Evolutionary conservation across 768 basidiomycete genomes (phyloP).

Genomic region (Phaffia tasmanica): DNA sequence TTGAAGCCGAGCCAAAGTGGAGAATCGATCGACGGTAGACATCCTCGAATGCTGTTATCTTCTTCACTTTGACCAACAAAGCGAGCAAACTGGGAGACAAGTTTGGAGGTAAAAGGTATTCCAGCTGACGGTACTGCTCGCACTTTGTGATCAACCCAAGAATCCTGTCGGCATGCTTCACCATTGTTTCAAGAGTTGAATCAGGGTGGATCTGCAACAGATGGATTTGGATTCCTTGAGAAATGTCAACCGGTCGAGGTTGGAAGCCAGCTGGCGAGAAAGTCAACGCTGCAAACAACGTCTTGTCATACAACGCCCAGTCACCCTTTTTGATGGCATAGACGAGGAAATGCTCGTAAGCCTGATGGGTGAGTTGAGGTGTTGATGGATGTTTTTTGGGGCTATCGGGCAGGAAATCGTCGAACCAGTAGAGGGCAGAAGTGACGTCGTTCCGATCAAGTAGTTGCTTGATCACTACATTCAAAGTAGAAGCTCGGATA

Average conservation of each 20-base stretch:
- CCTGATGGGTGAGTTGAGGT: conserved; percentile 13
- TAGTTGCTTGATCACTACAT: conserved; percentile 40
- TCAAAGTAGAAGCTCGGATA: conserved; percentile 24
- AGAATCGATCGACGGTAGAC: conserved; percentile 16
- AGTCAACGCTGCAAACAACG: conserved; percentile 8
- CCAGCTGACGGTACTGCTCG: conserved; percentile 22
- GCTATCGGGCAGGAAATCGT: conserved; percentile 12
- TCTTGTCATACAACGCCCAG: conserved; percentile 18
- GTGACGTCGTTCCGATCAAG: conserved; percentile 45
- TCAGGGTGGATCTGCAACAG: conserved; percentile 16
- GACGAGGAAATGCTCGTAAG: conserved; percentile 19
- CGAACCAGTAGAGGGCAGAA: conserved; percentile 29
- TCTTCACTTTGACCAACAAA: conserved; percentile 10
- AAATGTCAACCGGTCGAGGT: conserved; percentile 17
- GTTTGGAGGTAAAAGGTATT: conserved; percentile 27
- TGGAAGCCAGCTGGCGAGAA: conserved; percentile 17
- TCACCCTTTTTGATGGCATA: conserved; percentile 13
- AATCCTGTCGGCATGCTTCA: conserved; percentile 20
- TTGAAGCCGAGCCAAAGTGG: conserved; percentile 12
- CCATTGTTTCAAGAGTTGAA: background rate
- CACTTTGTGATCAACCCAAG: conserved; percentile 21
- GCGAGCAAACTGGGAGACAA: conserved; percentile 20
- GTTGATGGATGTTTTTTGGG: conserved; percentile 5
- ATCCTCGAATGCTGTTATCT: conserved; percentile 11
- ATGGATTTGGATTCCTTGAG: conserved; percentile 20